A percentile compares a stretch with the other conserved stretches of the same genome.
Conservation (phyloP, 2,329 filamentous ascomycete genomes). For the Purpureocillium takamizusanense region DNA sequence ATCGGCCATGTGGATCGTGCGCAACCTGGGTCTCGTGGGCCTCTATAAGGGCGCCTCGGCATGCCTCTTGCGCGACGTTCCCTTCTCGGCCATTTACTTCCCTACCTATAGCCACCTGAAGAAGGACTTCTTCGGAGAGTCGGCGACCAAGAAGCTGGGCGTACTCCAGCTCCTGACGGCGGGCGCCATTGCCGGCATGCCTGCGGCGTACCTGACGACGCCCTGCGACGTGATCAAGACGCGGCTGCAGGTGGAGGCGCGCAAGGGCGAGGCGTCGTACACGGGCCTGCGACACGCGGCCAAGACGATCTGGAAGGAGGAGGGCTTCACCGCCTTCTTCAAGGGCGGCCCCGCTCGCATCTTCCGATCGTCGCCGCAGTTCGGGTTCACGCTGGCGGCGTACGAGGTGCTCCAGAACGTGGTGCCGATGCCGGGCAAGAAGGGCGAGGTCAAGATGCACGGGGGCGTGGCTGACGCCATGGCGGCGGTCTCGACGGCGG, state of each 20-base stretch:
- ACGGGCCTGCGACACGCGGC: conserved; percentile 81
- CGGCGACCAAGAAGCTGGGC: conserved; percentile 75
- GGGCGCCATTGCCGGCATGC: conserved; percentile 90
- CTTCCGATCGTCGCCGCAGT: conserved; percentile 89
- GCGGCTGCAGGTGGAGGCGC: conserved; percentile 89
- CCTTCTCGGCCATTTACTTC: conserved; percentile 99
- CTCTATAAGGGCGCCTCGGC: conserved; percentile 95
- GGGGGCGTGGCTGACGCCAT: conserved; percentile 55
- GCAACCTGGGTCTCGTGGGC: conserved; percentile 86
- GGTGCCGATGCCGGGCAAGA: conserved; percentile 62
- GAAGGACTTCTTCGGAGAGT: conserved; percentile 87
- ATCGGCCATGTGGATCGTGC: conserved; percentile 95
- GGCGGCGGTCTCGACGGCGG: conserved; percentile 25
- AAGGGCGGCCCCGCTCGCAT: conserved; percentile 96
- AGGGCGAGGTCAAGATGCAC: conserved; percentile 40
- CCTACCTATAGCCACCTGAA: conserved; percentile 93
- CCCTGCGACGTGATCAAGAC: conserved; percentile 99
- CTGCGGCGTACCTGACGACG: conserved; percentile 87
- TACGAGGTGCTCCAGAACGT: conserved; percentile 84
- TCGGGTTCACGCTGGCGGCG: conserved; percentile 91
- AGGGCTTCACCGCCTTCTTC: conserved; percentile 96
- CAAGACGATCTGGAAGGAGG: conserved; percentile 73
- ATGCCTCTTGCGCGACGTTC: conserved; percentile 89
- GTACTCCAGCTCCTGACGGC: conserved; percentile 86
- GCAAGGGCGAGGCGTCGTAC: conserved; percentile 88